A percentile compares a stretch with the other conserved stretches of the same genome.
Conservation (phyloP, 2,329 filamentous ascomycete species). For the Pseudogymnoascus sp. region DNA sequence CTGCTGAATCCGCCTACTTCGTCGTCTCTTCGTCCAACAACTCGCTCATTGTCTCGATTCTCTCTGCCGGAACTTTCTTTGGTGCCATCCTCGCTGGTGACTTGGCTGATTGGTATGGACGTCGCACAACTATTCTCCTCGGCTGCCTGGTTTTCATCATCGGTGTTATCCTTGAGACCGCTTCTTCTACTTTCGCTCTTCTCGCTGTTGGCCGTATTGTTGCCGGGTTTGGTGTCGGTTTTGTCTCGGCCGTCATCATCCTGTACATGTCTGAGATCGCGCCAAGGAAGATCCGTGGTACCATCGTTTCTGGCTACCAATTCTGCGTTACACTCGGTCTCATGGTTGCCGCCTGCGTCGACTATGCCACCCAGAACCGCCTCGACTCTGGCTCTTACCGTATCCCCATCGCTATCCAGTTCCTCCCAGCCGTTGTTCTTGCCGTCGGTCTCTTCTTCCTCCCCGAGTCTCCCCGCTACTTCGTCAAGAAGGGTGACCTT, state of each 20-base stretch:
- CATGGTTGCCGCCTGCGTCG: conserved; percentile 63
- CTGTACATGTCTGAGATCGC: conserved; percentile 61
- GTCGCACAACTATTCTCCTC: conserved; percentile 59
- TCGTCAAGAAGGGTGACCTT: conserved; percentile 67
- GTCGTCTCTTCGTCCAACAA: conserved; percentile 34
- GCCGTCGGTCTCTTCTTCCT: conserved; percentile 63
- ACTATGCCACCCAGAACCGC: conserved; percentile 60
- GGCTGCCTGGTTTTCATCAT: conserved; percentile 64
- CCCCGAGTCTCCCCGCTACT: conserved; percentile 80
- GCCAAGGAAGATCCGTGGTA: conserved; percentile 66
- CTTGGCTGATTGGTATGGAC: conserved; percentile 65
- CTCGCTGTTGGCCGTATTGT: conserved; percentile 67
- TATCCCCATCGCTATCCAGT: conserved; percentile 73
- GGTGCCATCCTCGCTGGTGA: conserved; percentile 69
- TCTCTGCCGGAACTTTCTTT: conserved; percentile 40
- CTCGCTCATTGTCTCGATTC: conserved; percentile 64
- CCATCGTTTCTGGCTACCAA: conserved; percentile 74
- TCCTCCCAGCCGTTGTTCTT: conserved; percentile 71
- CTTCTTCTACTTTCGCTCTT: conserved; percentile 44
- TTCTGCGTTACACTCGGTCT: conserved; percentile 77
- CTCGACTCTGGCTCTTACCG: conserved; percentile 61
- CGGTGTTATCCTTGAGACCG: conserved; percentile 60
- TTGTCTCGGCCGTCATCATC: conserved; percentile 72
- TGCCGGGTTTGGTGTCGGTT: conserved; percentile 70
- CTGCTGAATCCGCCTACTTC: conserved; percentile 28